Evolutionary conservation across 805 yeast genomes (phyloP), one percentile per base, ranked within the genome.

Genomic region (Priceomyces carsonii): DNA sequence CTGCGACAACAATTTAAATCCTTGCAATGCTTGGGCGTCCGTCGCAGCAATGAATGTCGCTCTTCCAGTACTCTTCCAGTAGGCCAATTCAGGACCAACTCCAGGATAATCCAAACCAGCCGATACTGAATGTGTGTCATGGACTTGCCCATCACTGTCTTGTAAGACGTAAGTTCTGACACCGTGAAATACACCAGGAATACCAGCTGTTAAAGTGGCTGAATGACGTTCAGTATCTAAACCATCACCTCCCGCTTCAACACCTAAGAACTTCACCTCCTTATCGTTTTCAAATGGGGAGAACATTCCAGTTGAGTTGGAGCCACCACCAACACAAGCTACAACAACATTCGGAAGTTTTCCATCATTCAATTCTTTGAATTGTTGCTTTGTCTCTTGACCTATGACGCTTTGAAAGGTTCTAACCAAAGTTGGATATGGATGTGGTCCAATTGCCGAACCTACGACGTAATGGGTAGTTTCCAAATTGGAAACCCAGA

Each of bases 241-340:
- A 58, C 99, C 99, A 50, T 87, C 95, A 63, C 99, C 99, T 61
- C 96, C 99, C 33, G 99, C 99, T 70, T 93, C 99, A 42, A 90
- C 88, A 61, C 99, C 99, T 19, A 90, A 66, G 57, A 93, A 69
- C 55, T 77, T 79, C 29, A 93, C 99, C 6, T 77, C 68, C 10
- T 58, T 46, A 58, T 89, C 96, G 12, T 86, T 70, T 58, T 88
- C 95, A 57, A 93, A 93, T 36, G 98, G 97, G 15, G 88, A 81
- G 64, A 93, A 93, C 77, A 91, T 80, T 61, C 99, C 99, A 20
- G 95, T 80, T 33, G 96, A 83, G 74, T 93, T 93, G 13, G 96
- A 88, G 37, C 99, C 99, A 55, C 99, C 99, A 54, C 99, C 99
- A 33, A 93, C 99, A 74, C 99, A 93, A 2, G 99, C 99, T 43